phyloP scores from a whole-genome alignment of 2,329 filamentous ascomycete species.

The Thermothelomyces thermophilus region DNA sequence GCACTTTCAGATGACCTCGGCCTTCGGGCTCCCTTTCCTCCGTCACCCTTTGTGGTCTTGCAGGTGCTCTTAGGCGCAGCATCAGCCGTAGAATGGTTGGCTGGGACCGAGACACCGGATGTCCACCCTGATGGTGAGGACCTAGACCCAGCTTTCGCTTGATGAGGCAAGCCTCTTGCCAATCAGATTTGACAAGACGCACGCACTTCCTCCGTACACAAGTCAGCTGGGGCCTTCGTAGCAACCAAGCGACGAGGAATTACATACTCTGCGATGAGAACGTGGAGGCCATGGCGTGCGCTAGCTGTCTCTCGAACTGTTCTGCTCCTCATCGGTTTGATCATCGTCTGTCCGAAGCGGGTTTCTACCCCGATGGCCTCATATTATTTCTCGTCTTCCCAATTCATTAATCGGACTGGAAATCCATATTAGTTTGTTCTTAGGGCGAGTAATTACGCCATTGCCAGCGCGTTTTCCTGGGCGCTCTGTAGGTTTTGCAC shows the following conservation, averaged over 20 bases:
- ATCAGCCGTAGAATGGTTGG: slow-evolving; percentile 32
- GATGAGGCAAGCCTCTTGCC: not conserved
- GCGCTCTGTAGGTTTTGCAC: slow-evolving; percentile 31
- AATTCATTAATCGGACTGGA: slow-evolving; percentile 53
- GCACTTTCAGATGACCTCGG: slow-evolving; percentile 47
- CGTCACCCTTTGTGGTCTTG: slow-evolving; percentile 50
- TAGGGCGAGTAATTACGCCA: slow-evolving; percentile 49
- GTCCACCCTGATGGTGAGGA: slow-evolving; percentile 38
- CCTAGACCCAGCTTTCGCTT: not conserved
- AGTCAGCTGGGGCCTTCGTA: slow-evolving; percentile 27
- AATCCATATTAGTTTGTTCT: slow-evolving; percentile 47
- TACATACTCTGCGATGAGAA: too few relatives aligned
- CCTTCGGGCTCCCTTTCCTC: slow-evolving; percentile 50
- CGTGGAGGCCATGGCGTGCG: not conserved
- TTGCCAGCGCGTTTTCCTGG: slow-evolving; percentile 51
- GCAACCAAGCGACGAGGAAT: too few relatives aligned
- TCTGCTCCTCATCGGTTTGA: slow-evolving; percentile 22
- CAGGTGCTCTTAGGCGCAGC: slow-evolving; percentile 48
- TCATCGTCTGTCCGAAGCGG: slow-evolving; percentile 34
- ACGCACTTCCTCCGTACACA: slow-evolving; percentile 4
- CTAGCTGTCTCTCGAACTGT: slow-evolving; percentile 15
- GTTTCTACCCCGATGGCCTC: slow-evolving; percentile 54
- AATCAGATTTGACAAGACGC: not conserved
- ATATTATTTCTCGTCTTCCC: slow-evolving; percentile 53
- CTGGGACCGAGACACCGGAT: slow-evolving; percentile 47